Conservation (phyloP, 169 alveolate species). For the Eimeria sp. region DNA sequence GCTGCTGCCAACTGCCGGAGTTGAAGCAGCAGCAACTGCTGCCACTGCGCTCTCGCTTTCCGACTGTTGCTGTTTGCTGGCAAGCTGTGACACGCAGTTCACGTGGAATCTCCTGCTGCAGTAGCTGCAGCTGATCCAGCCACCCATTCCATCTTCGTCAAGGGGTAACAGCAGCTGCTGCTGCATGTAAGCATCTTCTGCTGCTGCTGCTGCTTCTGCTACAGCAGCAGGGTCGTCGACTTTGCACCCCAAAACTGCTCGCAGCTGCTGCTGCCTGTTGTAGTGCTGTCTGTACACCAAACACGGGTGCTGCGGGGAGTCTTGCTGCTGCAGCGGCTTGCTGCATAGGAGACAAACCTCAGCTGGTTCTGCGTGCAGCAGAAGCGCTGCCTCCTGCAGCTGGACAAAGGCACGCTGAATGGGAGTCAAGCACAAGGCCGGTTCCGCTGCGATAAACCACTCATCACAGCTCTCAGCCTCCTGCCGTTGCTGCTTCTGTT, state of each 20-base stretch:
- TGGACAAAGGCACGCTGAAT: conserved; percentile 80
- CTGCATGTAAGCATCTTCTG: conserved; percentile 27
- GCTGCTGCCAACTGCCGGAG: conserved; percentile 3
- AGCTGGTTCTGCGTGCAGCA: conserved; percentile 78
- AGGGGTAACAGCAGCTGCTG: conserved; percentile 68
- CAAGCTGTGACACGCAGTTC: conserved; percentile 67
- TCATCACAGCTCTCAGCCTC: conserved; percentile 34
- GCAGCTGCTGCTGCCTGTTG: conserved; percentile 75
- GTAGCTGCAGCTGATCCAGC: conserved; percentile 76
- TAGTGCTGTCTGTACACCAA: conserved; percentile 58
- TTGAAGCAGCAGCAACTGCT: conserved; percentile 44
- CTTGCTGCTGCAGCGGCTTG: conserved; percentile 74
- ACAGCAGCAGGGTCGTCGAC: conserved; percentile 70
- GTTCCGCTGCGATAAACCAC: conserved; percentile 69
- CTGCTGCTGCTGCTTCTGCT: conserved; percentile 60
- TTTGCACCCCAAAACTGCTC: conserved; percentile 55
- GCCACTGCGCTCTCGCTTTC: conserved; percentile 36
- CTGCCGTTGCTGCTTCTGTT: conserved; percentile 40
- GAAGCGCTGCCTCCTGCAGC: conserved; percentile 79
- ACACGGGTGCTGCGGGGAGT: conserved; percentile 70
- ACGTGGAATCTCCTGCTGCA: conserved; percentile 71
- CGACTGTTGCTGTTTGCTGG: conserved; percentile 66
- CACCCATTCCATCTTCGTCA: conserved; percentile 61
- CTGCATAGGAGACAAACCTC: conserved; percentile 82
- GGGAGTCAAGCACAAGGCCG: conserved; percentile 58